Evolutionary conservation across 148 eudicot genomes (phyloP).

Genomic region (Rhododendron henanense): DNA sequence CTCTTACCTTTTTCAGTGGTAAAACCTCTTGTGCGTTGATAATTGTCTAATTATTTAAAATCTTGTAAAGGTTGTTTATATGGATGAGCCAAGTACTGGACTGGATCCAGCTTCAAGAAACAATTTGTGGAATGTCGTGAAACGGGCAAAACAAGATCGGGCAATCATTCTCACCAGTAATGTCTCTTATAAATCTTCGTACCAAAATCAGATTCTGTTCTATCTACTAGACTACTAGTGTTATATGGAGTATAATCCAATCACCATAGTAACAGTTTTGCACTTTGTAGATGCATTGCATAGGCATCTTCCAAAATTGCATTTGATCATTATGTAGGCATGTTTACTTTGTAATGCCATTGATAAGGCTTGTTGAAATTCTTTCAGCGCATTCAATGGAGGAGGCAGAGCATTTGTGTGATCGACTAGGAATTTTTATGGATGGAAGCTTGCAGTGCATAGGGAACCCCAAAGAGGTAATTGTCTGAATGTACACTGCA

Average conservation of each 20-base stretch:
- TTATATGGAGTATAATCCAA: neutral
- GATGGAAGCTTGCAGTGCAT: slow-evolving; percentile 88
- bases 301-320: neutral
- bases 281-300: neutral
- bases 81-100: slow-evolving; percentile 99
- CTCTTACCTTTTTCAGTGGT: neutral
- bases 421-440: slow-evolving; percentile 80
- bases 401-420: slow-evolving; percentile 92
- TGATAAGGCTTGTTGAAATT: slow-evolving; percentile 10
- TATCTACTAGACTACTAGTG: neutral
- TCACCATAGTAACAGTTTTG: neutral
- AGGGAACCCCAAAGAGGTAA: slow-evolving; percentile 86
- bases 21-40: neutral
- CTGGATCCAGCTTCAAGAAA: slow-evolving; percentile 96
- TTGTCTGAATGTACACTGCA: neutral
- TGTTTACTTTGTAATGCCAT: neutral
- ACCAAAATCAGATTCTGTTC: neutral
- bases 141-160: slow-evolving; percentile 73
- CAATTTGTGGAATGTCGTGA: slow-evolving; percentile 84
- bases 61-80: slow-evolving; percentile 71
- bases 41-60: slow-evolving; percentile 8
- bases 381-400: slow-evolving; percentile 91
- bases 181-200: slow-evolving; percentile 4
- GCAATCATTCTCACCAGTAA: slow-evolving; percentile 93
- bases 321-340: neutral